A percentile compares a stretch with the other conserved stretches of the same genome.
These are phyloP conservation scores for Discostella stelligera DNA, from an alignment of 352 stramenopile genomes.

Conservation along the genomic window DNA sequence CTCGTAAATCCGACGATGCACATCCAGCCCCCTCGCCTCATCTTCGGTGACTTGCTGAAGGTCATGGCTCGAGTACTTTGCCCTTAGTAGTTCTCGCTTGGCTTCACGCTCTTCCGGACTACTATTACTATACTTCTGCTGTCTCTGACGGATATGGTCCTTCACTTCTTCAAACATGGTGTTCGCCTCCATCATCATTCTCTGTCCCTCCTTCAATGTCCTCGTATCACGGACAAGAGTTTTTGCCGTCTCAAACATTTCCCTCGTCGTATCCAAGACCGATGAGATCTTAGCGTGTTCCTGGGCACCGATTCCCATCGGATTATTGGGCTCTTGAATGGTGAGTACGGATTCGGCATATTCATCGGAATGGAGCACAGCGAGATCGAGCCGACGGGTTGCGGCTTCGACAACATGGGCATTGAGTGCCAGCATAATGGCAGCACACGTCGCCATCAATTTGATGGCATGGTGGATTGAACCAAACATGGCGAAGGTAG, in stretches of 20 bases:
- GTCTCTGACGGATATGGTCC: not conserved
- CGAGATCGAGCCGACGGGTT: conserved; percentile 13
- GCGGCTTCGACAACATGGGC: not conserved
- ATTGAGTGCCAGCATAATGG: not conserved
- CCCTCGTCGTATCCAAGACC: conserved; percentile 6
- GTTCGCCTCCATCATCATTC: conserved; percentile 16
- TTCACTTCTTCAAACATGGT: conserved; percentile 15
- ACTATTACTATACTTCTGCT: too few relatives aligned
- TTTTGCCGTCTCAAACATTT: conserved; percentile 9
- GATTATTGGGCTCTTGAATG: conserved; percentile 1
- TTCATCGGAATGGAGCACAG: conserved; percentile 17
- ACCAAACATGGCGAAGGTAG: not conserved
- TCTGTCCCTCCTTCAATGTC: conserved; percentile 4
- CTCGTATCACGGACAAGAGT: not conserved
- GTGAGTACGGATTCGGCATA: conserved; percentile 10
- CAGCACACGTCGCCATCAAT: conserved; percentile 14
- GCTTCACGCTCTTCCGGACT: not conserved
- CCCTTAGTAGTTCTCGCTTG: conserved; percentile 2
- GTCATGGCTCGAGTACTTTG: conserved; percentile 23
- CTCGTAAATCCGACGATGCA: conserved; percentile 18
- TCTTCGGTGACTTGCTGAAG: conserved; percentile 14
- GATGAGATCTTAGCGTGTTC: conserved; percentile 20
- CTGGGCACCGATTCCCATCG: conserved; percentile 3
- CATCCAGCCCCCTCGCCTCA: conserved; percentile 21
- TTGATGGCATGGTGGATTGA: not conserved